Evolutionary conservation across 2,329 filamentous ascomycete species (phyloP).

Genomic region (Metarhizium sp.): DNA sequence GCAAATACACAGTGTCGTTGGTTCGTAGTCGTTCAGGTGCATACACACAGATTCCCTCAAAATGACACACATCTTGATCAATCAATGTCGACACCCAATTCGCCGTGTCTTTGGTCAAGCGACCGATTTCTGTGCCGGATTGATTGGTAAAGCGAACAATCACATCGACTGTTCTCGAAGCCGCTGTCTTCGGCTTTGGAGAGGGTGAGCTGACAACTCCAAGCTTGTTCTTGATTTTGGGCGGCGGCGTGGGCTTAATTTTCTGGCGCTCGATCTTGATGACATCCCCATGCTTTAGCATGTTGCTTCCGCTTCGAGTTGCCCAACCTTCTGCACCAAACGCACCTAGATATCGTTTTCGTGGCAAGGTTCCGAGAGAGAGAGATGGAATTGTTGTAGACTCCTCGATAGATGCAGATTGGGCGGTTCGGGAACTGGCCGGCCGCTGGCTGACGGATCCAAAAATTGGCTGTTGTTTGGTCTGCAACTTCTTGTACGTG

Average conservation of each 20-base stretch:
- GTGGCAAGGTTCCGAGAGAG: constrained; percentile 21
- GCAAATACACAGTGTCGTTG: constrained; percentile 90
- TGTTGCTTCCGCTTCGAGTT: constrained; percentile 66
- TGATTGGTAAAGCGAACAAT: constrained; percentile 84
- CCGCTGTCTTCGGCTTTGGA: constrained; percentile 32
- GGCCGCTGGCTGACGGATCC: background rate
- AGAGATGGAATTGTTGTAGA: background rate
- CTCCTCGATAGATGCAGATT: background rate
- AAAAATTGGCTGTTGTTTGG: constrained; percentile 3
- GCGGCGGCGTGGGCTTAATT: constrained; percentile 47
- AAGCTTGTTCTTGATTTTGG: constrained; percentile 34
- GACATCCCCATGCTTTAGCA: constrained; percentile 73
- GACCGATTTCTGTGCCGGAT: constrained; percentile 72
- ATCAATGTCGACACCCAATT: constrained; percentile 88
- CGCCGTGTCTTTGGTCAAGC: constrained; percentile 77
- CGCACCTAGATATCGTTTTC: constrained; percentile 69
- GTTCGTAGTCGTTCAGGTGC: constrained; percentile 76
- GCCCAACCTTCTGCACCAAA: constrained; percentile 91
- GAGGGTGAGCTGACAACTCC: constrained; percentile 23
- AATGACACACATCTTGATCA: constrained; percentile 80
- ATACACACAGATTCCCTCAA: constrained; percentile 83
- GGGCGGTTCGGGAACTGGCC: background rate
- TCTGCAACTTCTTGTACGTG: constrained; percentile 47
- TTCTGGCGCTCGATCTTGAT: constrained; percentile 82
- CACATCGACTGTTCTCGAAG: constrained; percentile 65